Base-by-base conservation (phyloP, 305 asterid genomes). In the Ruellia speciosa region DNA sequence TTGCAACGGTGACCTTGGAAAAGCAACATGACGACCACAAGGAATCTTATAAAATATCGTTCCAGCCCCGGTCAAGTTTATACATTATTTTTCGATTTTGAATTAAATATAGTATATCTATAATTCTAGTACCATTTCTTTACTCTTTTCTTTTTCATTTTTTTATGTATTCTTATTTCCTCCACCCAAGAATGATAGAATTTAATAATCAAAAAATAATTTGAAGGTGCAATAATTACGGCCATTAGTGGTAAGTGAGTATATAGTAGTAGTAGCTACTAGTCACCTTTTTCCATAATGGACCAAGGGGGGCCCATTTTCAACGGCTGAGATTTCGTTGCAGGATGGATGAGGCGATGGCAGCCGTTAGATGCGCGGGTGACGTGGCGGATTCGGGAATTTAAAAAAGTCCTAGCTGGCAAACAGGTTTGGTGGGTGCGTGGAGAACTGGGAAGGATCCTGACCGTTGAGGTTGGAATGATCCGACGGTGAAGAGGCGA, bases 31-130 rank as follows among this genome's bases (percentile, higher is more conserved):
- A 70, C 73, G 68, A 71, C 73, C 75, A 73, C 79, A 79, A 74
- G 81, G 86, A 82, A 79, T 78, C 73, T 84, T 74, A 76, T 54
- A 76, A 82, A 76, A 77, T 72, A 78, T 76, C 84, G 81, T 66
- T 66, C 70, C 14, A 64, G 69, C 56, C 55, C 76, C 82, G 77
- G 82, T 77, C 84, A 86, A 83, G 51, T 75, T 82, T 74, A 7
- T 39, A 12, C 80, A 72, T 56, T 77, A 75, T 59, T 75, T 75
- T 71, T 66, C 74, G 70, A 74, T 54, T 75, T 64, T 66, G 19
- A 39, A 53, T 70, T 39, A 39, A 39, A 39, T 39, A 39, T 39
- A 7, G 13, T 39, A 7, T 8, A 12, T n/a, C n/a, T n/a, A 39
- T 7, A 7, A 39, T 7, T 7, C 60, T 71, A 10, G 41, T 65